These are phyloP conservation scores for Chalciporus pseudorubinellus DNA, from an alignment of 768 basidiomycete species.

Conservation along the genomic window DNA sequence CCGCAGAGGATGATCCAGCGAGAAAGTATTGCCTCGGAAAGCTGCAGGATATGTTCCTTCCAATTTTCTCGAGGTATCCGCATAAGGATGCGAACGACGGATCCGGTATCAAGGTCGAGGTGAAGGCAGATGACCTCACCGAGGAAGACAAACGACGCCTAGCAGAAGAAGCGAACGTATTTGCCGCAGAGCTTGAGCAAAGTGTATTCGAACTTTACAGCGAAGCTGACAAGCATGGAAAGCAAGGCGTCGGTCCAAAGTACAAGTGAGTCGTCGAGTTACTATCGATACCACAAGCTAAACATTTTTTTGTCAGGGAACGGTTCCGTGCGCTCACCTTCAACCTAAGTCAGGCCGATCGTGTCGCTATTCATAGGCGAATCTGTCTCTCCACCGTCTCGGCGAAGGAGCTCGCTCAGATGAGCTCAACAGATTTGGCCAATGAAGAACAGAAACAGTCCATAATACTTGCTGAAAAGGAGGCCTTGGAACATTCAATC, in stretches of 20 bases:
- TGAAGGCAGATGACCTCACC: slow-evolving; percentile 52
- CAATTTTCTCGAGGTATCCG: slow-evolving; percentile 72
- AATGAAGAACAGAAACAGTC: slow-evolving; percentile 83
- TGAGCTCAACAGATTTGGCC: slow-evolving; percentile 88
- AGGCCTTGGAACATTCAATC: slow-evolving; percentile 83
- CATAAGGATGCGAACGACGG: slow-evolving; percentile 41
- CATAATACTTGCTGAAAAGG: slow-evolving; percentile 78
- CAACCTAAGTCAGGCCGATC: slow-evolving; percentile 82
- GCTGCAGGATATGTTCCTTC: slow-evolving; percentile 65
- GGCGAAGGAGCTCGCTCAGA: slow-evolving; percentile 70
- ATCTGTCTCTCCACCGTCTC: slow-evolving; percentile 67
- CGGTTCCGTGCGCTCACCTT: slow-evolving; percentile 89
- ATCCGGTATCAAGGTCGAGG: slow-evolving; percentile 35
- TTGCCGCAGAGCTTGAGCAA: slow-evolving; percentile 70
- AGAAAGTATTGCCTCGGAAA: slow-evolving; percentile 81
- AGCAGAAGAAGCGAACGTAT: slow-evolving; percentile 56
- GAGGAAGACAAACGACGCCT: slow-evolving; percentile 58
- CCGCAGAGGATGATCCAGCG: slow-evolving; percentile 62
- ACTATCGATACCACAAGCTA: not conserved
- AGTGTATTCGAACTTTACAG: slow-evolving; percentile 73
- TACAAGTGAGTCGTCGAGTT: slow-evolving; percentile 63
- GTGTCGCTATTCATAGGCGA: slow-evolving; percentile 73
- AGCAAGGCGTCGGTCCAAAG: slow-evolving; percentile 62
- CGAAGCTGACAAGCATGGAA: slow-evolving; percentile 72
- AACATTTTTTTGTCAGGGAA: slow-evolving; percentile 49